Conservation (phyloP, 805 yeast genomes). For the Torulaspora gathmanii region DNA sequence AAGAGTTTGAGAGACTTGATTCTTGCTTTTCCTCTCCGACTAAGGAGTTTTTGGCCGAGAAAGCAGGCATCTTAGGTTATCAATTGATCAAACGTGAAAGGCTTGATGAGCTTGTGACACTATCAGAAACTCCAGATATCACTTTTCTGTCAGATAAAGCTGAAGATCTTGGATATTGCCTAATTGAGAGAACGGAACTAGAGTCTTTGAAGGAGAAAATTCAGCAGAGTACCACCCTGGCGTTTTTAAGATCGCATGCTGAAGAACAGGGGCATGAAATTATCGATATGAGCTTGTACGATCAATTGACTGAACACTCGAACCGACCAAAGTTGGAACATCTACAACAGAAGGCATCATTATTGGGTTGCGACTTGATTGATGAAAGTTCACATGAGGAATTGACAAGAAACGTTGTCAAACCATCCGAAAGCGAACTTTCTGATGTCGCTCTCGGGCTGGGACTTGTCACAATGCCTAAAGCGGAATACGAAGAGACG, state of each 20-base stretch:
- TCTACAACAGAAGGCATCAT: constrained; percentile 27
- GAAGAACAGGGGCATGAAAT: constrained; percentile 6
- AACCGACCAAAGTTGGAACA: constrained; percentile 23
- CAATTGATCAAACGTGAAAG: constrained; percentile 15
- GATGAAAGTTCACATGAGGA: constrained; percentile 15
- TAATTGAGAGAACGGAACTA: constrained; percentile 6
- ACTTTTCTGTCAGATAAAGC: constrained; percentile 29
- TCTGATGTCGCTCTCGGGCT: constrained; percentile 5
- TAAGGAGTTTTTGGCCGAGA: constrained; percentile 8
- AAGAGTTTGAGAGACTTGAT: constrained; percentile 27
- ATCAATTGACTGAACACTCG: neutral
- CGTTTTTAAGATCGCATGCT: constrained; percentile 14
- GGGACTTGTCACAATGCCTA: neutral
- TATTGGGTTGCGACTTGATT: constrained; percentile 25
- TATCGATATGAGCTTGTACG: constrained; percentile 1
- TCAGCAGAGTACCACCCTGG: constrained; percentile 14
- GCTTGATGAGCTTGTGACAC: constrained; percentile 4
- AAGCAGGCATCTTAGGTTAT: constrained; percentile 17
- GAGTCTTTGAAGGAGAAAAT: neutral
- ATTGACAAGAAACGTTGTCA: constrained; percentile 10
- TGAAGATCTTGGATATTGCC: constrained; percentile 19
- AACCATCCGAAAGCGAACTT: constrained; percentile 16
- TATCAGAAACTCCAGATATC: constrained; percentile 18
- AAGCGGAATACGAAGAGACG: constrained; percentile 25
- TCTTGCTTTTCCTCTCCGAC: constrained; percentile 14